These are phyloP conservation scores for Blastocystis sp. DNA, from an alignment of 352 stramenopile genomes.

Conservation along the genomic window DNA sequence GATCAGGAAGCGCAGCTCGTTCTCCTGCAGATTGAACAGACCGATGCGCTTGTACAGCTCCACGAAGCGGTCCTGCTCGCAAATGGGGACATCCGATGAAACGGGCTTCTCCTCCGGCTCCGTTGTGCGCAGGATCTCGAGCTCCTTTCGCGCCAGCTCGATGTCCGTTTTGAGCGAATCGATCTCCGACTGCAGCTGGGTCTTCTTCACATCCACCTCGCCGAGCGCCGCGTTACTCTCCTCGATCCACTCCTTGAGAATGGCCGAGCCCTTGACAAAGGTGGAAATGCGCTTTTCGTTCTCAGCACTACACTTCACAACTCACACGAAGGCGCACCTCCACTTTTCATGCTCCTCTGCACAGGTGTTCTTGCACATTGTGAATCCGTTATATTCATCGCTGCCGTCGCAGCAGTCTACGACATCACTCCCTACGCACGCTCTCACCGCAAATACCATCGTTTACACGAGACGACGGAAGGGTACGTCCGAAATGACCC, in stretches of 20 bases:
- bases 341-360: constrained; percentile 80
- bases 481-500: constrained; percentile 80
- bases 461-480: constrained; percentile 82
- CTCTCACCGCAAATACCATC: constrained; percentile 80
- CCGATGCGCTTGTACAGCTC: constrained; percentile 16
- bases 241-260: constrained; percentile 15
- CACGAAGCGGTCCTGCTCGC: neutral
- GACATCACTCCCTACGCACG: constrained; percentile 75
- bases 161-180: neutral
- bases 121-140: neutral
- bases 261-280: constrained; percentile 26
- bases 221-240: neutral
- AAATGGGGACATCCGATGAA: neutral
- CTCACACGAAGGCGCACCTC: constrained; percentile 14
- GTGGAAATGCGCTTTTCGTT: neutral
- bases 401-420: constrained; percentile 85
- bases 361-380: constrained; percentile 79
- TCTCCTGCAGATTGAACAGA: constrained; percentile 4
- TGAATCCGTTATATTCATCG: constrained; percentile 81
- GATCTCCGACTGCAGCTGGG: neutral
- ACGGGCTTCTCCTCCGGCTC: neutral
- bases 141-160: neutral
- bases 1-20: constrained; percentile 50
- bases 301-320: neutral
- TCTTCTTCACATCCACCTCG: neutral